A percentile compares a stretch with the other conserved stretches of the same genome.
Conservation (phyloP, 306 rosid genomes). For the Cucumis melo region DNA sequence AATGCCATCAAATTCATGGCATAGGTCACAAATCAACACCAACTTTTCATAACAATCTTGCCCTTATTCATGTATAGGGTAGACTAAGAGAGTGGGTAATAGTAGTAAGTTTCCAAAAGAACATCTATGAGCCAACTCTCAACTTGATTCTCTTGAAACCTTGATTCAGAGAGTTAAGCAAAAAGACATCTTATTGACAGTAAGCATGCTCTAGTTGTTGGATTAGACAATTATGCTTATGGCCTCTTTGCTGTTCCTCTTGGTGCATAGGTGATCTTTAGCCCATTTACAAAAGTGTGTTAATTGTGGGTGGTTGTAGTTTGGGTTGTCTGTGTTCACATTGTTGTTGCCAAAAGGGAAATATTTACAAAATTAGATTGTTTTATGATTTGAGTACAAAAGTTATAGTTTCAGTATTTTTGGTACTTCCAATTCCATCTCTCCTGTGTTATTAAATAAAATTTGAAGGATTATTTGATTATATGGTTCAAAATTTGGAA, state of each 20-base stretch:
- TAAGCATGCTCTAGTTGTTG: slow-evolving; percentile 48
- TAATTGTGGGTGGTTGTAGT: not conserved
- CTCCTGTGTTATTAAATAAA: not conserved
- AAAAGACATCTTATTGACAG: slow-evolving; percentile 35
- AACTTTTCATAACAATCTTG: not conserved
- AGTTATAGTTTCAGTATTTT: not conserved
- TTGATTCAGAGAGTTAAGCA: not conserved
- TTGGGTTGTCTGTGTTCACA: not conserved
- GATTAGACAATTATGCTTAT: slow-evolving; percentile 61
- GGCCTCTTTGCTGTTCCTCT: slow-evolving; percentile 96
- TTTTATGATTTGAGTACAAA: not conserved
- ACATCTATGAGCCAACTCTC: not conserved
- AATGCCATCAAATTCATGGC: not conserved
- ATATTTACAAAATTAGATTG: not conserved
- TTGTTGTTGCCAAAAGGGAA: not conserved
- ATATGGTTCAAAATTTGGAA: not conserved
- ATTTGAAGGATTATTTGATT: not conserved
- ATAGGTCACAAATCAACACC: not conserved
- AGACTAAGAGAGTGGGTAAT: too few species aligned
- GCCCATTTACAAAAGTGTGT: not conserved
- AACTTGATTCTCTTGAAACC: not conserved
- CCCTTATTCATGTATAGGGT: not conserved
- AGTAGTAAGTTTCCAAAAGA: not conserved
- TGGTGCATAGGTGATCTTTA: slow-evolving; percentile 76
- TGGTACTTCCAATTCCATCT: not conserved